These are phyloP conservation scores for Microbotryomycetes sp. DNA, from an alignment of 1,284 basidiomycete genomes.

Conservation along the genomic window DNA sequence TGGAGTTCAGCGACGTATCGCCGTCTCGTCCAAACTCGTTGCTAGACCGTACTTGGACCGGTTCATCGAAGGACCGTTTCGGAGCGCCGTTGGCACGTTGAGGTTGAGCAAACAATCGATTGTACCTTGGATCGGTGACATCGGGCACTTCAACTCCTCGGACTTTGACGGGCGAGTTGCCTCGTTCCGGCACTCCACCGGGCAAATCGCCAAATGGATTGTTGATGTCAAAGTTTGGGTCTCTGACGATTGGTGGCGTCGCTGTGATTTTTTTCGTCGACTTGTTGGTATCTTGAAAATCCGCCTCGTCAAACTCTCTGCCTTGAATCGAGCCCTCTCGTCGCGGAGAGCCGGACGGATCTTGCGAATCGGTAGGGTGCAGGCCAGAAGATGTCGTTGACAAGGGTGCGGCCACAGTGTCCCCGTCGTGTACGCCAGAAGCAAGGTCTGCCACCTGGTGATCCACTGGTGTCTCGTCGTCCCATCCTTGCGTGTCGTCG, in stretches of 20 bases:
- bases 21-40: constrained; percentile 1
- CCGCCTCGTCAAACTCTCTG: not conserved
- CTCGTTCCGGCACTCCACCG: not conserved
- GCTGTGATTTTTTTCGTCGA: constrained; percentile 54
- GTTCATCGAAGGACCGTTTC: not conserved
- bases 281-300: not conserved
- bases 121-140: constrained; percentile 28
- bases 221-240: constrained; percentile 20
- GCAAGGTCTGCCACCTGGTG: too few species aligned
- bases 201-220: constrained; percentile 3
- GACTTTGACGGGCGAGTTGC: not conserved
- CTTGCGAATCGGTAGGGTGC: not conserved
- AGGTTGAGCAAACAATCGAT: constrained; percentile 20
- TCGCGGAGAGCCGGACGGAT: not conserved
- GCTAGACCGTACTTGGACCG: not conserved
- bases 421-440: too few species aligned
- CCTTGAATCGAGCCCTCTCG: not conserved
- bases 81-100: not conserved
- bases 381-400: not conserved
- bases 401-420: too few species aligned
- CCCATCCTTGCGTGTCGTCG: not conserved
- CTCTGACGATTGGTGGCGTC: constrained; percentile 62
- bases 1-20: constrained; percentile 13
- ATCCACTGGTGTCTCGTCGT: not conserved
- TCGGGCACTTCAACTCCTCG: constrained; percentile 29